A percentile compares a stretch with the other conserved stretches of the same genome.
Conservation (phyloP, 2,329 filamentous ascomycete species). For the Botryotinia convoluta region DNA sequence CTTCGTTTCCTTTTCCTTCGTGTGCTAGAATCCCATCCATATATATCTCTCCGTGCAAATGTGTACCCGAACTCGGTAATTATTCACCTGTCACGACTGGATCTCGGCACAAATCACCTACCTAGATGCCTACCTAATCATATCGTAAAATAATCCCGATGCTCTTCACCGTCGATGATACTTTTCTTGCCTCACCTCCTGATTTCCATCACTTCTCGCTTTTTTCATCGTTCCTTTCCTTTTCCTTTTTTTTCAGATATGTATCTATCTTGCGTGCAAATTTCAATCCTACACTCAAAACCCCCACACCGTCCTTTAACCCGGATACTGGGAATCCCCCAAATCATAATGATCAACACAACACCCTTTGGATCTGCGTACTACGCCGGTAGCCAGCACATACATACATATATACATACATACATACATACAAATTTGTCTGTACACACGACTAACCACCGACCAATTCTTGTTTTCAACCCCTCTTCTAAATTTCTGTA, state of each 20-base stretch:
- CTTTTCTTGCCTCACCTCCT: background rate
- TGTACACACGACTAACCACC: background rate
- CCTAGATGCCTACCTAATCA: background rate
- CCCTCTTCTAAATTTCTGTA: background rate
- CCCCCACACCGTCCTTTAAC: background rate
- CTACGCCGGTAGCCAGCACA: conserved; percentile 5
- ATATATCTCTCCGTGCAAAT: background rate
- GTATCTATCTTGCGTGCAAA: background rate
- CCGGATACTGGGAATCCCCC: background rate
- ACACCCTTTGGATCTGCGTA: background rate
- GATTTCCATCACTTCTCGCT: background rate
- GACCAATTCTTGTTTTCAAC: background rate
- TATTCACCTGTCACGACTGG: background rate
- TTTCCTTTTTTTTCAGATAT: background rate
- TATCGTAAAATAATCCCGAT: background rate
- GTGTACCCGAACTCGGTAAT: background rate
- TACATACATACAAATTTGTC: background rate
- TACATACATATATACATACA: conserved; percentile 5
- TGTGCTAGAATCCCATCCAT: background rate
- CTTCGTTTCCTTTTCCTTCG: background rate
- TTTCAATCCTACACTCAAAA: background rate
- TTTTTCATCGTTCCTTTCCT: background rate
- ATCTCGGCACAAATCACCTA: background rate
- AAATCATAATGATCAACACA: conserved; percentile 1
- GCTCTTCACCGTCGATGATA: background rate